phyloP scores from a whole-genome alignment of 2,329 filamentous ascomycete species.

The Fusarium sterilihyphosum region DNA sequence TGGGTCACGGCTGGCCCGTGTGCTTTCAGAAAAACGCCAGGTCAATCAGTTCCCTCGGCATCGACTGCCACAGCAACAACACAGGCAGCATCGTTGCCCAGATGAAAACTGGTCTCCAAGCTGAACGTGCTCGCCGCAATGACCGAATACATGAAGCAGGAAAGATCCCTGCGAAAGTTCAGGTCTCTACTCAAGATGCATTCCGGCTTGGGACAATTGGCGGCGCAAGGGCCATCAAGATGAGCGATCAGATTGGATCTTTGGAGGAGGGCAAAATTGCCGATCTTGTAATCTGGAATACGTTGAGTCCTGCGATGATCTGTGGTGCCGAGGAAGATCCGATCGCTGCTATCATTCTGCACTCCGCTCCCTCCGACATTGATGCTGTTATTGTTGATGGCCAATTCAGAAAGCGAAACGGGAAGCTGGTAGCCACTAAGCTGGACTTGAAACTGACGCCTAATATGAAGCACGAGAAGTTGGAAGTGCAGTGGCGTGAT shows the following conservation, averaged over 20 bases:
- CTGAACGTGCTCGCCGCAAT: constrained; percentile 5
- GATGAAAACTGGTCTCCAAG: constrained; percentile 4
- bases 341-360: neutral
- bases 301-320: neutral
- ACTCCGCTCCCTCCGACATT: neutral
- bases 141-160: neutral
- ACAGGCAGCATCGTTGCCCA: neutral
- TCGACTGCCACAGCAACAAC: constrained; percentile 12
- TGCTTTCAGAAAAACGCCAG: constrained; percentile 13
- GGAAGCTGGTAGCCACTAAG: neutral
- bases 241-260: neutral
- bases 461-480: neutral
- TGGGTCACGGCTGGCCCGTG: constrained; percentile 11
- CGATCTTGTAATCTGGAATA: constrained; percentile 7
- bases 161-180: neutral
- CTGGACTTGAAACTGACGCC: neutral
- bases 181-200: neutral
- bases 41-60: neutral
- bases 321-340: constrained; percentile 6
- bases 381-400: constrained; percentile 10
- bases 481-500: neutral
- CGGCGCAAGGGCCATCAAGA: neutral
- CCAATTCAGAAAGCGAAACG: constrained; percentile 3
- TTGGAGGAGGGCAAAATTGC: constrained; percentile 7
- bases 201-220: constrained; percentile 8